Evolutionary conservation across 1,284 basidiomycete genomes (phyloP).

Genomic region (Apiotrichum veenhuisii): DNA sequence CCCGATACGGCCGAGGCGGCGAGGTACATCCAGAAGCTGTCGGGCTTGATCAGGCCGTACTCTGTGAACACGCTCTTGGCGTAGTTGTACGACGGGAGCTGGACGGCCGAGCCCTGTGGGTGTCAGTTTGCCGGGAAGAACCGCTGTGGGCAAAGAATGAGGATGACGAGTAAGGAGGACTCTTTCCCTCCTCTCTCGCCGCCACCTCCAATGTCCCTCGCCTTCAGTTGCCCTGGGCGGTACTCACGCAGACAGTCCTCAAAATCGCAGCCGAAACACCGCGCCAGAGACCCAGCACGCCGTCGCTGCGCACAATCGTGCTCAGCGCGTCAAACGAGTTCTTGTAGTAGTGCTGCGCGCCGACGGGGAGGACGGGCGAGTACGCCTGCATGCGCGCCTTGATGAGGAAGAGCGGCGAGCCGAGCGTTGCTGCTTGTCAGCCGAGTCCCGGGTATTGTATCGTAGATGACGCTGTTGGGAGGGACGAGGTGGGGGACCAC

Average conservation of each 20-base stretch:
- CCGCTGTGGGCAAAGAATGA: too few species aligned
- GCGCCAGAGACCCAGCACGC: constrained; percentile 72
- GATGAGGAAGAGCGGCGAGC: constrained; percentile 92
- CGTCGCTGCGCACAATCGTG: constrained; percentile 74
- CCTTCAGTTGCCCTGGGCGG: constrained; percentile 24
- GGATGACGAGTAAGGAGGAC: too few species aligned
- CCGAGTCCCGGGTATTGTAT: background rate
- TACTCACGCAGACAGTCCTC: constrained; percentile 83
- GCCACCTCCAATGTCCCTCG: background rate
- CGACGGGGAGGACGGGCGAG: constrained; percentile 88
- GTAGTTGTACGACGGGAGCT: constrained; percentile 93
- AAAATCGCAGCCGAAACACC: constrained; percentile 92
- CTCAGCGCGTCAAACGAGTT: constrained; percentile 73
- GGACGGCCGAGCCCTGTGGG: constrained; percentile 61
- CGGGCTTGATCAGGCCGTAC: constrained; percentile 62
- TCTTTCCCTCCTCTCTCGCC: background rate
- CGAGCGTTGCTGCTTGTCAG: constrained; percentile 63
- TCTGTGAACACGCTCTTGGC: constrained; percentile 73
- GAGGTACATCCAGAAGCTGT: constrained; percentile 83
- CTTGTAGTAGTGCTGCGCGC: constrained; percentile 87
- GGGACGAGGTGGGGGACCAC: too few species aligned
- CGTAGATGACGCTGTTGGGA: background rate
- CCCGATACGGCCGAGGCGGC: constrained; percentile 85
- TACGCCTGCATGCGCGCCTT: constrained; percentile 99
- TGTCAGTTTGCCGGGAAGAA: background rate